Percentiles rank a stretch among this genome's conserved stretches.
Conservation (phyloP, 768 basidiomycete genomes). For the Harrya chromipes region DNA sequence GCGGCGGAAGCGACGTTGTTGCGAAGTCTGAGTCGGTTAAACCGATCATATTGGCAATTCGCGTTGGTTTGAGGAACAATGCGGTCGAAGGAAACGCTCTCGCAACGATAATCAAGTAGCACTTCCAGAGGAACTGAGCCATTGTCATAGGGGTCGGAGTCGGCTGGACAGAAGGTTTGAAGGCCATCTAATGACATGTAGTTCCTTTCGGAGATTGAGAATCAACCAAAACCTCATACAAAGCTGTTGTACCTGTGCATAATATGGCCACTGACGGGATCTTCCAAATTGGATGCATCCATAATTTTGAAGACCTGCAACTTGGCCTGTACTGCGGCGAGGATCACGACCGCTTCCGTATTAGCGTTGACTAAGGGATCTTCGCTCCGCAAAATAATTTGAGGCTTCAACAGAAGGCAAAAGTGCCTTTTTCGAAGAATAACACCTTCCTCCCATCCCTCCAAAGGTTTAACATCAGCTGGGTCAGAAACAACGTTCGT, state of each 20-base stretch:
- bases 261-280: constrained; percentile 81
- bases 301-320: constrained; percentile 77
- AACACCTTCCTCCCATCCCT: constrained; percentile 72
- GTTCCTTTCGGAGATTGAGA: constrained; percentile 46
- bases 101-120: constrained; percentile 78
- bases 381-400: constrained; percentile 75
- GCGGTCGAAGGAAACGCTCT: constrained; percentile 81
- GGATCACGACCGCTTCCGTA: constrained; percentile 59
- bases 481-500: constrained; percentile 29
- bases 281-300: constrained; percentile 74
- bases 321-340: constrained; percentile 78
- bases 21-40: constrained; percentile 84
- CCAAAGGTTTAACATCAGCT: constrained; percentile 52
- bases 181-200: constrained; percentile 76
- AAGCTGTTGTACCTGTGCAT: constrained; percentile 65
- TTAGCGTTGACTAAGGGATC: constrained; percentile 31
- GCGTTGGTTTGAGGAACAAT: constrained; percentile 88
- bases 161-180: constrained; percentile 81
- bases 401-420: constrained; percentile 87
- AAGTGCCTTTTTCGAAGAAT: constrained; percentile 69
- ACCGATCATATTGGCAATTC: constrained; percentile 87
- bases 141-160: constrained; percentile 38
- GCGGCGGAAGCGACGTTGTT: constrained; percentile 60
- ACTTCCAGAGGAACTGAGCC: constrained; percentile 86
- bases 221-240: not conserved